Evolutionary conservation across 1,139 yeast genomes (phyloP).

Genomic region (Candida tetrigidarum): DNA sequence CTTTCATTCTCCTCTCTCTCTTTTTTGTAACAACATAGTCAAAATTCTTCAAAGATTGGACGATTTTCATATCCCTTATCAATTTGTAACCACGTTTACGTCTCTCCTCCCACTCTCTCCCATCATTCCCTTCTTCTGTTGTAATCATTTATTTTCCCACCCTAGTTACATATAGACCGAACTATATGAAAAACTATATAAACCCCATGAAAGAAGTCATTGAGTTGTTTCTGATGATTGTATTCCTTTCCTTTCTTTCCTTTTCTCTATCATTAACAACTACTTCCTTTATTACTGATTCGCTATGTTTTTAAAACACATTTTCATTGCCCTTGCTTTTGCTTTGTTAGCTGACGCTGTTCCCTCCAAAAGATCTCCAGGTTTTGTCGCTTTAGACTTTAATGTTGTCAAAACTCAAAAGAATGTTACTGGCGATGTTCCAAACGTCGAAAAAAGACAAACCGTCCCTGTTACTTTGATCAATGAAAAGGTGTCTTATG

Average conservation of each 20-base stretch:
- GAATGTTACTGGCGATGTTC: conserved; percentile 27
- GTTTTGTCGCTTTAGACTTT: conserved; percentile 16
- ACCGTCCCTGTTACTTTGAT: conserved; percentile 11
- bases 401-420: conserved; percentile 10
- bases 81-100: too few species aligned
- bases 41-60: too few species aligned
- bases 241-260: too few species aligned
- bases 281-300: background rate
- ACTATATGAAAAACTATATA: too few species aligned
- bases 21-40: too few species aligned
- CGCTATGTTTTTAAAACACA: background rate
- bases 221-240: background rate
- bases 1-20: too few species aligned
- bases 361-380: conserved; percentile 13
- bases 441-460: conserved; percentile 5
- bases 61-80: too few species aligned
- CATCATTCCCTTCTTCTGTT: too few species aligned
- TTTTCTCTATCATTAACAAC: background rate
- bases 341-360: conserved; percentile 16
- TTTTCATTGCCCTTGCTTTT: conserved; percentile 15
- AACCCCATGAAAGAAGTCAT: background rate
- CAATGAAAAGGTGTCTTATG: conserved; percentile 12
- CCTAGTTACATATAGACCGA: too few species aligned
- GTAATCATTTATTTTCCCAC: too few species aligned
- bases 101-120: too few species aligned